A percentile compares a stretch with the other conserved stretches of the same genome.
These are phyloP conservation scores for Populus tomentosa DNA, from an alignment of 441 rosid genomes.

Conservation along the genomic window DNA sequence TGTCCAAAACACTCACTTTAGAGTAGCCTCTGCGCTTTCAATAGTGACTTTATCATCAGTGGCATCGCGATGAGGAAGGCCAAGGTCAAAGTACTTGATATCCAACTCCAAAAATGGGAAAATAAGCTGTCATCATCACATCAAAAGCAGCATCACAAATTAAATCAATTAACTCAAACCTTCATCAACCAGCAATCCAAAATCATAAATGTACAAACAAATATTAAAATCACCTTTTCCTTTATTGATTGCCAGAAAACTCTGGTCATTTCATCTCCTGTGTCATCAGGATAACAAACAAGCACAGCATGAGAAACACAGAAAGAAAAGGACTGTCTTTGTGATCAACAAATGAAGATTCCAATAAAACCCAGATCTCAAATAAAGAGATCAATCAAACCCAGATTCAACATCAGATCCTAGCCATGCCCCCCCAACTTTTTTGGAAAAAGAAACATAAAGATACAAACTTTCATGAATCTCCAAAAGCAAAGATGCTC, in stretches of 20 bases:
- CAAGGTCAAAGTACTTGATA: constrained; percentile 91
- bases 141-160: not conserved
- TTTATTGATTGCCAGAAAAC: constrained; percentile 76
- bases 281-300: constrained; percentile 7
- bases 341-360: not conserved
- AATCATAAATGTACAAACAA: not conserved
- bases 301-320: no score
- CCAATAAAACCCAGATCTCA: not conserved
- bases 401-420: not conserved
- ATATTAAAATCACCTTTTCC: constrained; percentile 48
- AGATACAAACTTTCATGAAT: not conserved
- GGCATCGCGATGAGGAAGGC: constrained; percentile 87
- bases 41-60: constrained; percentile 87
- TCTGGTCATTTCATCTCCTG: constrained; percentile 92
- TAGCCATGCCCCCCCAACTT: constrained; percentile 8
- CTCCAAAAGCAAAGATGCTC: not conserved
- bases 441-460: not conserved
- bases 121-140: constrained; percentile 48
- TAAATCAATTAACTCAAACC: not conserved
- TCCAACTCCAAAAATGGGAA: constrained; percentile 89
- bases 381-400: not conserved
- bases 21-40: constrained; percentile 93
- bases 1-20: constrained; percentile 39
- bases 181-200: not conserved
- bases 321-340: not conserved